phyloP scores from a whole-genome alignment of 2,329 filamentous ascomycete genomes.

The Xylariaceae sp. region DNA sequence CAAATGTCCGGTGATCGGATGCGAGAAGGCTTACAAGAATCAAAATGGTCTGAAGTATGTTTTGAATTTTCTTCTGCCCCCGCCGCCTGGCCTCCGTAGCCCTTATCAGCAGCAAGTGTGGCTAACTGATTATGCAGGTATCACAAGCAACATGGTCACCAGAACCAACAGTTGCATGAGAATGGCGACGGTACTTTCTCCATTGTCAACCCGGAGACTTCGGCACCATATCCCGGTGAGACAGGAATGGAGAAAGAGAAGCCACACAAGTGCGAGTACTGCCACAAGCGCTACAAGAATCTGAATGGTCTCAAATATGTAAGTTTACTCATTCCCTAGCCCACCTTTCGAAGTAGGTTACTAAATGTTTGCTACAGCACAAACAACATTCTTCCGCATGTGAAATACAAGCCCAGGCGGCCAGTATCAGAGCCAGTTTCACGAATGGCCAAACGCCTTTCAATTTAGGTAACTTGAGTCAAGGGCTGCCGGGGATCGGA shows the following conservation, averaged over 20 bases:
- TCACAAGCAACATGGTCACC: constrained; percentile 82
- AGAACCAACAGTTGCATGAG: constrained; percentile 93
- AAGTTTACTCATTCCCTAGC: constrained; percentile 27
- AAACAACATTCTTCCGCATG: constrained; percentile 83
- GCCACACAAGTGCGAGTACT: constrained; percentile 94
- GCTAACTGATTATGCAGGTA: constrained; percentile 44
- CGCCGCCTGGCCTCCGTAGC: too few species aligned
- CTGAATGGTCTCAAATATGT: constrained; percentile 96
- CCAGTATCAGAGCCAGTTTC: constrained; percentile 35
- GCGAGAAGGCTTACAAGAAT: constrained; percentile 99
- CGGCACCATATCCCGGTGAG: constrained; percentile 88
- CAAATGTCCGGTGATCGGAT: constrained; percentile 95
- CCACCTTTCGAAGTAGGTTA: constrained; percentile 26
- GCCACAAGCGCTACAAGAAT: constrained; percentile 98
- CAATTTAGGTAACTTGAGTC: constrained; percentile 22
- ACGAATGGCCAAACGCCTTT: constrained; percentile 26
- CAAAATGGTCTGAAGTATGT: constrained; percentile 94
- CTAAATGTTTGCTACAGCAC: constrained; percentile 41
- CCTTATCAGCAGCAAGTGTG: constrained; percentile 12
- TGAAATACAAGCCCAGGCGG: constrained; percentile 70
- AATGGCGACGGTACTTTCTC: constrained; percentile 97
- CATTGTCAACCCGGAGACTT: constrained; percentile 95
- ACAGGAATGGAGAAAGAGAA: constrained; percentile 99
- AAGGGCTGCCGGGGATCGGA: constrained; percentile 51
- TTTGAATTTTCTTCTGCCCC: constrained; percentile 8